phyloP scores from a whole-genome alignment of 805 yeast species.

The Debaryomyces castellii region DNA sequence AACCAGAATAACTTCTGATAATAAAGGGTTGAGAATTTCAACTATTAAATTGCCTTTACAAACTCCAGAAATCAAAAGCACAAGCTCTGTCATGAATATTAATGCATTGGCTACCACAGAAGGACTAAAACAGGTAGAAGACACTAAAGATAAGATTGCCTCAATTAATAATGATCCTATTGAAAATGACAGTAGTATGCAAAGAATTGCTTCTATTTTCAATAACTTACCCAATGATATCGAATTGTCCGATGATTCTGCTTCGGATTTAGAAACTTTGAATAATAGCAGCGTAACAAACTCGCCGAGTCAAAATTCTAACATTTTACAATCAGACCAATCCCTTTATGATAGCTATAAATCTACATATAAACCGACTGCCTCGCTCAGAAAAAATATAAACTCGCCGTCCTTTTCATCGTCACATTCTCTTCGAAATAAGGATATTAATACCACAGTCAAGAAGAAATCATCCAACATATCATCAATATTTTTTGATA shows the following conservation, averaged over 20 bases:
- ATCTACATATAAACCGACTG: constrained; percentile 28
- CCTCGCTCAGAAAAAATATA: constrained; percentile 9
- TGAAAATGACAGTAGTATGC: constrained; percentile 18
- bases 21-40: constrained; percentile 30
- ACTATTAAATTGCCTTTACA: constrained; percentile 19
- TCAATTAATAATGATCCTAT: not conserved
- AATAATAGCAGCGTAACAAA: constrained; percentile 12
- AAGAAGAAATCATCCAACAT: constrained; percentile 31
- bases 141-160: not conserved
- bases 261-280: constrained; percentile 39
- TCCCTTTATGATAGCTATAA: constrained; percentile 7
- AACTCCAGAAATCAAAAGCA: constrained; percentile 19
- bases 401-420: constrained; percentile 24
- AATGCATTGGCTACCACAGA: constrained; percentile 27
- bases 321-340: not conserved
- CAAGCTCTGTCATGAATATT: constrained; percentile 32
- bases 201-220: constrained; percentile 38
- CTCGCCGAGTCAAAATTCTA: constrained; percentile 9
- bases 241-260: constrained; percentile 46
- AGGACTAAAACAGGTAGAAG: constrained; percentile 3
- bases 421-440: constrained; percentile 23
- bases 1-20: constrained; percentile 37
- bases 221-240: constrained; percentile 48
- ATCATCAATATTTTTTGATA: constrained; percentile 34
- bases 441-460: constrained; percentile 12